Base-by-base conservation (phyloP, 495 filamentous ascomycete genomes). In the Tuber brumale region DNA sequence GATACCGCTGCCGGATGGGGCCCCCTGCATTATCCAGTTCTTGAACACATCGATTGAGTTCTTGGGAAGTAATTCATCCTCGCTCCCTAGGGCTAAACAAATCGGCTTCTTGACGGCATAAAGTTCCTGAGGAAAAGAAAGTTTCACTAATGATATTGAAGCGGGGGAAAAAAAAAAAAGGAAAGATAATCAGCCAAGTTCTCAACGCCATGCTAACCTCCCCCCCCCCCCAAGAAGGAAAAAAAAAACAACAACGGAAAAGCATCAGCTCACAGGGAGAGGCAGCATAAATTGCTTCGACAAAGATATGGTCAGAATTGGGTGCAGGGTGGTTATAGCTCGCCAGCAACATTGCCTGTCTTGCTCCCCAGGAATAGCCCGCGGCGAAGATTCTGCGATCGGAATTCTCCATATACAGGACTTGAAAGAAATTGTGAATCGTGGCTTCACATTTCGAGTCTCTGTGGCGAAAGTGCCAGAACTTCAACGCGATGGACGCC, bases 301-400 rank as follows among this genome's bases (percentile, higher is more conserved):
- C 35, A 72, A 79, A 75, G n/a, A 74, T 73, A 7, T 72, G 72
- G 2, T 61, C 71, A 48, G 74, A 79, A 35, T 75, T 75, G 5
- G 79, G 82, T 3, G 73, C 57, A 19, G 69, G 41, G 10, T 12
- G 9, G 27, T 2, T 72, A 18, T 84, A 84, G 45, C 85, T 82
- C 6, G 85, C 84, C 9, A 90, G 83, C 27, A 83, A 75, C 7
- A 87, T 76, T 0, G 85, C 81, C 76, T 88, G 85, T 74, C 86
- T 86, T 3, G 89, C 90, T 46, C 89, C 89, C 89, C 88, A 91
- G 81, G 89, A 90, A 79, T 88, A 90, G 0, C 89, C 89, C 0
- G 88, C 86, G 1, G 84, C 85, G 43, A 86, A 87, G 70, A 90
- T 72, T 48, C 81, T 82, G 8, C 78, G 74, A 80, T 81, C 71